These are phyloP conservation scores for Aspergillus bombycis DNA, from an alignment of 2,329 filamentous ascomycete species.

Conservation along the genomic window DNA sequence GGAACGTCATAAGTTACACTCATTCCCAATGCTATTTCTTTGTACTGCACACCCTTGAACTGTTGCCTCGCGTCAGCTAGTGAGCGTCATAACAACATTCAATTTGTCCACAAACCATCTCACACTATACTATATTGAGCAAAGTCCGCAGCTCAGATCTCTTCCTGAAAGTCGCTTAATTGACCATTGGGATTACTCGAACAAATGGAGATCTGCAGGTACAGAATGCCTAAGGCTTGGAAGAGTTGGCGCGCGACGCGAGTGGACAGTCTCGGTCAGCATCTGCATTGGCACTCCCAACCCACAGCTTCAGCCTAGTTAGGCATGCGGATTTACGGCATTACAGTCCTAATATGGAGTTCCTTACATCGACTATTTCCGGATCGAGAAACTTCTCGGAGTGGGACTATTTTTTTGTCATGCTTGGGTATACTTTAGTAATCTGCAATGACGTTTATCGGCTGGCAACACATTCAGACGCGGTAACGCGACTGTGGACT, in stretches of 20 bases:
- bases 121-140: background rate
- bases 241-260: conserved; percentile 1
- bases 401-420: conserved; percentile 1
- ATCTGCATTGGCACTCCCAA: conserved; percentile 1
- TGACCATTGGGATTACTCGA: background rate
- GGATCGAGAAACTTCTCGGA: background rate
- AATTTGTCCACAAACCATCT: background rate
- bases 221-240: background rate
- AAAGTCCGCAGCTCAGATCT: background rate
- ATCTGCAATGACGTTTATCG: background rate
- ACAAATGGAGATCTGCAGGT: conserved; percentile 1
- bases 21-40: background rate
- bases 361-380: background rate
- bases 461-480: background rate
- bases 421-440: background rate
- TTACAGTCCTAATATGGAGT: conserved; percentile 4
- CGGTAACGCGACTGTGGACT: background rate
- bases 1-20: background rate
- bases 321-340: conserved; percentile 18
- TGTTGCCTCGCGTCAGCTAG: background rate
- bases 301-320: conserved; percentile 4
- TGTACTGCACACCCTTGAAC: background rate
- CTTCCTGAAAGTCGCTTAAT: background rate
- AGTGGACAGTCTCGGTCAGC: background rate
- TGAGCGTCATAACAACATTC: background rate